Conservation (phyloP, 371 early-diverging fungal genomes). For the Saksenaea vasiformis region DNA sequence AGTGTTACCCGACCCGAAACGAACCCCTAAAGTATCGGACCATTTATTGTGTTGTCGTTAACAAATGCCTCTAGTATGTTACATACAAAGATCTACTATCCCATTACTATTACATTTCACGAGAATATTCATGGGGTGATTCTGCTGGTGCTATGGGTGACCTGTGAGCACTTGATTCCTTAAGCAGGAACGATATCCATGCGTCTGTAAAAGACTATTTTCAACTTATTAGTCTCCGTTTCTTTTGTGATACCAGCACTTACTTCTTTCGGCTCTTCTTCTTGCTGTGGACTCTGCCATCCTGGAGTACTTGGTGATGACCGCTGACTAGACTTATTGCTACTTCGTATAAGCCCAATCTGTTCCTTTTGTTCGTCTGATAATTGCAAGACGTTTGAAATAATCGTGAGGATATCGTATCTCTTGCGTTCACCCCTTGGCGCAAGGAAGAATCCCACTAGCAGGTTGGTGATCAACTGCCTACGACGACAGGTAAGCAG, state of each 20-base stretch:
- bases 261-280: slow-evolving; percentile 35
- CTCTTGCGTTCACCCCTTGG: slow-evolving; percentile 88
- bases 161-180: slow-evolving; percentile 54
- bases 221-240: slow-evolving; percentile 1
- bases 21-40: no score
- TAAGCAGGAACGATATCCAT: slow-evolving; percentile 85
- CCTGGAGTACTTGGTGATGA: slow-evolving; percentile 20
- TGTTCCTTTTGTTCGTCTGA: slow-evolving; percentile 86
- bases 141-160: neutral
- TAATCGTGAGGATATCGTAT: slow-evolving; percentile 86
- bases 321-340: slow-evolving; percentile 15
- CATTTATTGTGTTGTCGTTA: no score
- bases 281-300: slow-evolving; percentile 31
- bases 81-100: neutral
- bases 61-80: neutral
- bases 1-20: no score
- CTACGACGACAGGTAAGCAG: slow-evolving; percentile 34
- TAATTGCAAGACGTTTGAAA: slow-evolving; percentile 85
- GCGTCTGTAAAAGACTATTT: slow-evolving; percentile 79
- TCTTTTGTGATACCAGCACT: neutral
- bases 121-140: neutral
- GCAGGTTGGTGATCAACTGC: slow-evolving; percentile 81
- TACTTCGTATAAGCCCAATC: slow-evolving; percentile 73
- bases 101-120: neutral
- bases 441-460: slow-evolving; percentile 82